Evolutionary conservation across 2,329 filamentous ascomycete species (phyloP), one percentile per base, ranked within the genome.

Genomic region (Dactylonectria estremocensis): DNA sequence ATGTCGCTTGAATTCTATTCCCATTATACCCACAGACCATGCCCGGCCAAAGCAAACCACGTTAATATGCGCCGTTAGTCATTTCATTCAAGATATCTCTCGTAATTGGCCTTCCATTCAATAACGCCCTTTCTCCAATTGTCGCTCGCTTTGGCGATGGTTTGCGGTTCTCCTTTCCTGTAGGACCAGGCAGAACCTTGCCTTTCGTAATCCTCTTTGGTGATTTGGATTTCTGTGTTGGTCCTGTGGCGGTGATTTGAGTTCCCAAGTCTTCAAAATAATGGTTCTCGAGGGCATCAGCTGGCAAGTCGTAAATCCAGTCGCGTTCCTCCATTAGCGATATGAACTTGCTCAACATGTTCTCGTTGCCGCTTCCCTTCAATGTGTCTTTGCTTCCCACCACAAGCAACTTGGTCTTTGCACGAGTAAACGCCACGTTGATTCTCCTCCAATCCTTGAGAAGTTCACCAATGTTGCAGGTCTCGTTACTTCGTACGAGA

Each of bases 371-470:
- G 59, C 92, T 87, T 11, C 90, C 85, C 86, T 92, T 94, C 3
- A 99, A 83, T 1, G 96, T 99, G 63, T 85, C 87, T 77, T 89
- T 89, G 79, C 93, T 97, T 10, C 96, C 96, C 0, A 99, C 81
- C 13, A 99, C 92, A 1, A 99, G 86, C 40, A 99, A 83, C 83
- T 99, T 99, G 0, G 93, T 96, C 78, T 95, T 93, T 22, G 96
- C 96, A 31, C 96, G 88, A 4, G 96, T 99, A 71, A 99, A 93
- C 0, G 96, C 96, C 3, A 99, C 96, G 75, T 99, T 99, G 78
- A 99, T 95, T 55, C 96, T 86, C 62, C 96, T 86, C 93, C 95
- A 97, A 80, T 99, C 96, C 68, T 92, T 93, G 31, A 99, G 85
- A 52, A 99, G 81, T 62, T 98, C 96, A 18, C 96, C 96, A n/a